A percentile compares a stretch with the other conserved stretches of the same genome.
These are phyloP conservation scores for Cutaneotrichosporon daszewskae DNA, from an alignment of 1,284 basidiomycete genomes.

Conservation along the genomic window DNA sequence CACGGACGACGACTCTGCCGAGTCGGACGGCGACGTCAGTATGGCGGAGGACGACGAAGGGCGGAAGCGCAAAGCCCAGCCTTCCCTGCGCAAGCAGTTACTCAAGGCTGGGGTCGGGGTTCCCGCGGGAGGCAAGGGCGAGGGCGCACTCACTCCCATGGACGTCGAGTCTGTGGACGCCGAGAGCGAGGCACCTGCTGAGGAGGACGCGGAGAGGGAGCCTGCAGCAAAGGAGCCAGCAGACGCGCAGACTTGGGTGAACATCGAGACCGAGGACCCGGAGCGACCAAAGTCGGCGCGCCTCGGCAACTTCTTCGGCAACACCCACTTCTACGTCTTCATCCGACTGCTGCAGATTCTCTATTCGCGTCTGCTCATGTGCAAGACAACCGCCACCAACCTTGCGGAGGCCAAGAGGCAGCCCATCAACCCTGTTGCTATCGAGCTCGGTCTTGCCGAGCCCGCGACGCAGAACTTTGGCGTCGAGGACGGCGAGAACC, in stretches of 20 bases:
- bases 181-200: slow-evolving; percentile 39
- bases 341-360: slow-evolving; percentile 78
- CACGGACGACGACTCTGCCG: slow-evolving; percentile 59
- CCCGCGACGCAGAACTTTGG: slow-evolving; percentile 48
- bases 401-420: slow-evolving; percentile 42
- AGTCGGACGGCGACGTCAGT: slow-evolving; percentile 48
- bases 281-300: slow-evolving; percentile 21
- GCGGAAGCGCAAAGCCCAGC: slow-evolving; percentile 34
- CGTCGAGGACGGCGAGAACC: slow-evolving; percentile 49
- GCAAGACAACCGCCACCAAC: slow-evolving; percentile 65
- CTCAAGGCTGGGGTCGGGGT: slow-evolving; percentile 58
- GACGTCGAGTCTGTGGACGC: slow-evolving; percentile 15
- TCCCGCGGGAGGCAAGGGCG: slow-evolving; percentile 59
- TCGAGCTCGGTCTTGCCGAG: slow-evolving; percentile 61
- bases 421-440: slow-evolving; percentile 54
- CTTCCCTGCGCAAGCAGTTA: slow-evolving; percentile 69
- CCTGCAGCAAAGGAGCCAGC: slow-evolving; percentile 38
- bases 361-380: slow-evolving; percentile 73
- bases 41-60: slow-evolving; percentile 48
- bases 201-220: slow-evolving; percentile 46
- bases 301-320: slow-evolving; percentile 69
- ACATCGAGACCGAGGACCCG: slow-evolving; percentile 38
- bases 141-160: slow-evolving; percentile 37
- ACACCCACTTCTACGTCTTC: slow-evolving; percentile 87
- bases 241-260: slow-evolving; percentile 51